Evolutionary conservation across 2,329 filamentous ascomycete genomes (phyloP), one percentile per base, ranked within the genome.

Genomic region (Trichoderma atrobrunneum): DNA sequence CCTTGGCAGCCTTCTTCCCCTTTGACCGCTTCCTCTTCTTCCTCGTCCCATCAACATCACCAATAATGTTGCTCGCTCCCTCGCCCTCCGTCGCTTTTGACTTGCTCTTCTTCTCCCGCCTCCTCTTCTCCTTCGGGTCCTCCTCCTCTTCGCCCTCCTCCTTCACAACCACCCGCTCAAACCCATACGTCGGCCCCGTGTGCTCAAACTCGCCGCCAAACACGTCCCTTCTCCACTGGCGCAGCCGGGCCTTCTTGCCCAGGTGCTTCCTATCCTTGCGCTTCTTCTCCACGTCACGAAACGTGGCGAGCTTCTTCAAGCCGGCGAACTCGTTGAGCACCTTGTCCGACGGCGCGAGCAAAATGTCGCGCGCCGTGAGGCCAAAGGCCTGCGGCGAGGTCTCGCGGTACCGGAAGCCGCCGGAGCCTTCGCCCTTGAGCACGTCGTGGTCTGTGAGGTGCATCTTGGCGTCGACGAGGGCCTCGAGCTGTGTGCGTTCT

Each of bases 271-370:
- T 90, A 79, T 99, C 96, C 78, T 91, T 92, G 76, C 88, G 87
- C 87, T 98, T 98, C 87, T 97, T 96, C 77, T 95, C 93, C 3
- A 87, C 85, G 79, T 98, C 95, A 71, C 96, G 89, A 85, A 96
- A 99, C 6, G 93, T 87, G 5, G 95, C 95, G 73, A 98, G 88
- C 84, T 98, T 98, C 87, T 99, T 99, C 78, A 99, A 85, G 7
- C 96, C 95, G 6, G 92, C 95, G 79, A 92, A 99, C 75, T 95
- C 87, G 81, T 99, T 99, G 75, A 99, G 89, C 69, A 91, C 90
- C 61, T 89, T 85, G 83, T 99, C 96, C 59, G 92, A 92, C 0
- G 95, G 93, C 75, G 97, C 94, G 79, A 91, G 87, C 39, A 99
- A 88, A 77, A 99, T 98, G 81, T 99, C 96, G 73, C 91, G 89